Evolutionary conservation across 768 basidiomycete species (phyloP).

Genomic region (Grammothele lineata): DNA sequence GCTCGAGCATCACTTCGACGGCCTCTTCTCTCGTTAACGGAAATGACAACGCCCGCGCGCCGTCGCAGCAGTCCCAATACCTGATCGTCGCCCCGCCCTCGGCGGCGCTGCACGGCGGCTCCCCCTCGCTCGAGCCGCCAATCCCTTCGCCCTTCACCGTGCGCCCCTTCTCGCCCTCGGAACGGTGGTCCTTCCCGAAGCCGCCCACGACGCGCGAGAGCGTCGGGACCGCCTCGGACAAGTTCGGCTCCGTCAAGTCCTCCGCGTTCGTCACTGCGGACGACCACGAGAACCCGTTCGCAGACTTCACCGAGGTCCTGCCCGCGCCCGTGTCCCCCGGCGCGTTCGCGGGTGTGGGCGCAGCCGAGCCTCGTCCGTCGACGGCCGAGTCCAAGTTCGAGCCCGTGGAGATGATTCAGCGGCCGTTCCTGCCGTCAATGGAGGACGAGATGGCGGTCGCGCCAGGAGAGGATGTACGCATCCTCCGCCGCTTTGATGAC

Average conservation of each 20-base stretch:
- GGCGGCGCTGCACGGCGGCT: constrained; percentile 4
- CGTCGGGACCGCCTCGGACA: neutral
- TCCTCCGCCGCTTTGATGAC: constrained; percentile 58
- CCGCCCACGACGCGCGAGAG: constrained; percentile 37
- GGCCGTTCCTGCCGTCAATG: constrained; percentile 53
- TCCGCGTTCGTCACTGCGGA: constrained; percentile 8
- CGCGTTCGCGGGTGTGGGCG: no score
- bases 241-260: constrained; percentile 1
- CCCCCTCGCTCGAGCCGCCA: no score
- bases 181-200: constrained; percentile 66
- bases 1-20: constrained; percentile 31
- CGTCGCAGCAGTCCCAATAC: constrained; percentile 11
- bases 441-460: constrained; percentile 56
- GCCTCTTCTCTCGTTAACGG: constrained; percentile 22
- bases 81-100: constrained; percentile 8
- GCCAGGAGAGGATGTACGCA: constrained; percentile 47
- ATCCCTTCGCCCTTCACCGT: constrained; percentile 53
- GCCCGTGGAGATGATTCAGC: constrained; percentile 44
- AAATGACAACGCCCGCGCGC: no score
- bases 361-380: no score
- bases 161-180: constrained; percentile 62
- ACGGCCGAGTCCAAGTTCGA: constrained; percentile 24
- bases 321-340: neutral
- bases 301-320: constrained; percentile 17
- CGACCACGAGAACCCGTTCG: constrained; percentile 23